Evolutionary conservation across 192 early-diverging fungal genomes (phyloP), one percentile per base, ranked within the genome.

Genomic region (Cetraspora pellucida): DNA sequence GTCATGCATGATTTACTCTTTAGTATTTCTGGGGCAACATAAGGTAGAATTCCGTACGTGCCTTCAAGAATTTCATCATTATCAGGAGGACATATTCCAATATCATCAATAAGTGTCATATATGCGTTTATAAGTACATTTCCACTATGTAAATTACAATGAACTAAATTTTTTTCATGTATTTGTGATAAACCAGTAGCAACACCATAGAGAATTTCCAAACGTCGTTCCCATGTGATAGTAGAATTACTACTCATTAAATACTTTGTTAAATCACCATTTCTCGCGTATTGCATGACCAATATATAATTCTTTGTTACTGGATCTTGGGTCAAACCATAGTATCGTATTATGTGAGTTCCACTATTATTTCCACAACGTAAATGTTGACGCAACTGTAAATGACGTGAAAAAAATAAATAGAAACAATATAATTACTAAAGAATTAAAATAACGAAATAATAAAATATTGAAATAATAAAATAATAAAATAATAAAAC

Each of bases 101-200:
- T 28, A 17, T 46, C 28, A 74, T 21, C 54, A 60, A 55, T 43
- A 37, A 74, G 25, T 19, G 30, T 59, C 44, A 17, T 59, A 46
- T 37, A 27, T 10, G 55, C 16, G 25, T 46, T 27, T 52, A 55
- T 72, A 25, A 74, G n/a, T 3, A 76, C n/a, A 54, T 76, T 76
- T 54, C 74, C 74, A 31, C 52, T 27, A 66, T 76, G 74, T 54
- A 84, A 80, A 59, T 84, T 80, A 59, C 80, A 77, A 68, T 84
- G 83, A 23, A 81, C 77, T 43, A 82, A 75, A 58, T 80, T 81
- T 65, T 84, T 77, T 30, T 74, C 45, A n/a, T 84, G 83, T 74
- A 84, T 84, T 44, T 77, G 79, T 55, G 50, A 72, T 47, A 84
- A 67, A 10, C 81, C 81, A 21, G 78, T 76, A 4, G 83, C 76